Evolutionary conservation across 495 filamentous ascomycete genomes (phyloP), one percentile per base, ranked within the genome.

Genomic region (Penicillium cataractarum): DNA sequence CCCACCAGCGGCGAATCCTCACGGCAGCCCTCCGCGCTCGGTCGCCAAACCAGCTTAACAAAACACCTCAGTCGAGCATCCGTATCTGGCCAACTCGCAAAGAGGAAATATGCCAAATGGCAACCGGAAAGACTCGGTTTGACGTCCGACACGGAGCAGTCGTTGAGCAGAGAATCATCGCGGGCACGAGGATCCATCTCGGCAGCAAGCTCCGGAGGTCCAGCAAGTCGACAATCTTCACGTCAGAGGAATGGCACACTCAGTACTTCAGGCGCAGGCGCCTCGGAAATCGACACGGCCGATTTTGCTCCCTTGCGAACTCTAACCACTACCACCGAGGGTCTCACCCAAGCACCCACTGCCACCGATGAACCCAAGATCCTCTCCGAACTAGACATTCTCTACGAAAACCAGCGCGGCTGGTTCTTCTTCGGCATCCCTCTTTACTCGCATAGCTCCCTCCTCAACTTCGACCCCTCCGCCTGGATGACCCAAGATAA

Each of bases 391-490:
- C 85, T 99, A 31, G 96, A 99, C 61, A 84, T 97, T 12, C 83
- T 99, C 8, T 97, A 97, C 71, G 96, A 99, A 75, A 98, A 99
- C 71, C 88, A 96, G 71, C 82, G 92, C 19, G 92, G 92, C 55
- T 84, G 83, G 35, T 97, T 97, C 70, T 76, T 94, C 60, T 98
- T 93, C 71, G 96, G 96, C 15, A 86, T 94, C 9, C 88, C 95
- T 0, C 83, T 93, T 17, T 99, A 97, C 77, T 96, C 93, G 2
- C 82, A 87, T 21, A 88, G 87, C 52, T 92, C 93, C 3, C 84
- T 99, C 6, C 88, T 96, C 19, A 92, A 92, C 67, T 83, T 96
- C 54, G 96, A 99, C 71, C 92, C 92, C 2, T 62, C 88, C 0
- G 80, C 91, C 3, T 99, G 96, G 96, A 90, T 92, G 62, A 96